These are phyloP conservation scores for Psidium guajava DNA, from an alignment of 345 rosid genomes.

Conservation along the genomic window DNA sequence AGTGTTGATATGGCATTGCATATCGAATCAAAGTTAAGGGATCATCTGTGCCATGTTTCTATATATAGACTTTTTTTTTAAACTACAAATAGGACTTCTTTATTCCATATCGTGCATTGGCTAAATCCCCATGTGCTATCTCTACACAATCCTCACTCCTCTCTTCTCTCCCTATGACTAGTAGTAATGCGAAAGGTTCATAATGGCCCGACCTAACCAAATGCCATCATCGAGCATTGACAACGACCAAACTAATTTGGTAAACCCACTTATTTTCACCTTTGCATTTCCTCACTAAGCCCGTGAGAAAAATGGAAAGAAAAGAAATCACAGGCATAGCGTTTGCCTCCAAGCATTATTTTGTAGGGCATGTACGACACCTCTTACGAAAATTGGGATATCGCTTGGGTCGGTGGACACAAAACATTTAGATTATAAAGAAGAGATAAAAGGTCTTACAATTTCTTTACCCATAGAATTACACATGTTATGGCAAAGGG, in stretches of 20 bases:
- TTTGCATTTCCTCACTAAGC: neutral
- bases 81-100: neutral
- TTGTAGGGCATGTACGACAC: neutral
- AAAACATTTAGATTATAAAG: neutral
- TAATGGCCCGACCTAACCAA: neutral
- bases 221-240: neutral
- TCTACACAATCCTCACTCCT: neutral
- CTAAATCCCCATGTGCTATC: neutral
- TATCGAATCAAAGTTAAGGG: too few species aligned
- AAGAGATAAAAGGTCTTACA: too few species aligned
- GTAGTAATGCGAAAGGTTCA: neutral
- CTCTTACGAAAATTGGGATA: neutral
- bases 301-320: neutral
- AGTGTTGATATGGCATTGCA: too few species aligned
- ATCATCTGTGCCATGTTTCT: too few species aligned
- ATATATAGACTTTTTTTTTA: neutral
- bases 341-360: neutral
- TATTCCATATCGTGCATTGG: neutral
- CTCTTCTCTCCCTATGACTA: neutral
- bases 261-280: neutral
- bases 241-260: neutral
- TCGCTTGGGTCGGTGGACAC: neutral
- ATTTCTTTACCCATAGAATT: too few species aligned
- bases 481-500: too few species aligned
- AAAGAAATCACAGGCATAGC: neutral